Evolutionary conservation across 306 rosid genomes (phyloP), one percentile per base, ranked within the genome.

Genomic region (Trifolium dubium): DNA sequence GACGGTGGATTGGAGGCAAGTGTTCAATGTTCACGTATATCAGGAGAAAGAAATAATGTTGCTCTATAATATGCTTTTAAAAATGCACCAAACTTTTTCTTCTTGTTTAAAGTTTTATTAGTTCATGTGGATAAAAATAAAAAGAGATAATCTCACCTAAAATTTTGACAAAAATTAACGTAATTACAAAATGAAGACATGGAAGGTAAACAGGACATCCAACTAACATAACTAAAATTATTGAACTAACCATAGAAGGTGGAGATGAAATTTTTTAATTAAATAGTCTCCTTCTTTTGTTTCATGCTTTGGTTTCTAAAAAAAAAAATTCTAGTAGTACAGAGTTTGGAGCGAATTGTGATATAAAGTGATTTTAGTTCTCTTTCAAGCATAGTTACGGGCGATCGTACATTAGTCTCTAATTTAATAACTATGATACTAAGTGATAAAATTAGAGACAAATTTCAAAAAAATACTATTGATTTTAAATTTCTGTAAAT

Each of bases 1-100:
- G 10, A 39, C 41, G 31, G 50, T 53, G 64, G 51, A 47, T 46
- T 15, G 37, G 51, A 50, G 46, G 43, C 72, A 71, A 14, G 71
- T 66, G 53, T 64, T 62, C n/a, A 23, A 23, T 23, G 23, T 23
- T 23, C 72, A 51, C 51, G 66, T 17, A 60, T 6, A 2, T 6
- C 5, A 67, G 63, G 40, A 65, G 13, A 65, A 41, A 65, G 13
- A 65, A 41, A 23, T 66, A 64, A 76, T 31, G 8, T 43, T 37
- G 37, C 18, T 63, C 2, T 7, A 61, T n/a, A n/a, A 23, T 50
- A 64, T 67, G 17, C 28, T 77, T 51, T 47, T 69, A 14, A 69
- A 77, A 47, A 2, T 28, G 23, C 63, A 35, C 40, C 41, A 8
- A 44, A 40, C 18, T 46, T 67, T 28, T 60, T 23, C 63, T 60